Evolutionary conservation across 257 asterid genomes (phyloP), one percentile per base, ranked within the genome.

Genomic region (Solanum ossicruentum): DNA sequence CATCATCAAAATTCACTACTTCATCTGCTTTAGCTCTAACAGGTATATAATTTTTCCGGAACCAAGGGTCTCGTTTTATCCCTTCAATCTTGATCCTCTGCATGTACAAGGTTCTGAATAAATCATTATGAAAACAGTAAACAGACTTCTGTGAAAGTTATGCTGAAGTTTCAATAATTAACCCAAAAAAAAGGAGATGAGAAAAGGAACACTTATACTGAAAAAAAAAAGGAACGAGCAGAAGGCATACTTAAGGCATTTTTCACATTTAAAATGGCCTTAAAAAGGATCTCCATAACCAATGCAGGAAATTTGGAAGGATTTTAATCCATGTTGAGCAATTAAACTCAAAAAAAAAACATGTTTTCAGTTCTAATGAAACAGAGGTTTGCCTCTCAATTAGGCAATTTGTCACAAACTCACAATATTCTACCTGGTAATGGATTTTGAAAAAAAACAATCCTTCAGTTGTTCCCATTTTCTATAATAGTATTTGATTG

Each of bases 61-160:
- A 96, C 98, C 99, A 96, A 12, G 92, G 92, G 67, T 96, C 97
- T 75, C 82, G 91, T 89, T 82, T 93, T 58, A 96, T 93, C 80
- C 97, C 97, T 51, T 88, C 93, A 83, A 95, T 92, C 84, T 88
- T 95, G 84, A 95, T 92, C 80, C 98, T 91, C 99, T 96, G 97
- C 91, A 91, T 83, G 71, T 85, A 57, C 60, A 83, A 26, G 82
- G 11, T 36, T 78, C 28, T 26, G 65, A 52, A 41, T 52, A 78
- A 78, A 52, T 78, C 17, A 26, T 6, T 51, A 78, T 54, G 65
- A 51, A 78, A 15, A 51, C 82, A 51, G 17, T 18, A 78, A 26
- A 78, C 26, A 47, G 82, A 15, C 28, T 52, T 78, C 45, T 26
- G 65, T 9, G 26, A 47, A n/a, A 52, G 49, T 26, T 51, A 78